A percentile compares a stretch with the other conserved stretches of the same genome.
These are phyloP conservation scores for Lanmaoa rubissima DNA, from an alignment of 768 basidiomycete genomes.

Conservation along the genomic window DNA sequence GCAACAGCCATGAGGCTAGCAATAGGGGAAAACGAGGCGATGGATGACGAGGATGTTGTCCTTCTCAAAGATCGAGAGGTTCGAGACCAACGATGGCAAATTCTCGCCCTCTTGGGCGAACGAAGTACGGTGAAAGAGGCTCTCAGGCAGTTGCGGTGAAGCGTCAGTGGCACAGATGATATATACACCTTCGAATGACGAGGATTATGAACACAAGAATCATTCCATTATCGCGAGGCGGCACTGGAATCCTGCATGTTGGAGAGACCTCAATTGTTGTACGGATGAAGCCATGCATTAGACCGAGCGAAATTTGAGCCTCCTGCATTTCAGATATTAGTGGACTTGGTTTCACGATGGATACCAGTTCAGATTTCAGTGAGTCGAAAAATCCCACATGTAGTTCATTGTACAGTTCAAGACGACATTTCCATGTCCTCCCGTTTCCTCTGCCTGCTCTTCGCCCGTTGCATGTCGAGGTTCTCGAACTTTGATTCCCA, in stretches of 20 bases:
- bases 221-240: neutral
- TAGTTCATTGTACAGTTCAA: slow-evolving; percentile 4
- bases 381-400: neutral
- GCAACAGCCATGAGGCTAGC: slow-evolving; percentile 74
- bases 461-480: slow-evolving; percentile 21
- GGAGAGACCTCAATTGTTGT: neutral
- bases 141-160: slow-evolving; percentile 39
- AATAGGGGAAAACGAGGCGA: slow-evolving; percentile 48
- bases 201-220: neutral
- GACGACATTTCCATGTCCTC: slow-evolving; percentile 27
- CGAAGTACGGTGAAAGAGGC: slow-evolving; percentile 69
- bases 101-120: slow-evolving; percentile 71
- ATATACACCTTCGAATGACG: neutral
- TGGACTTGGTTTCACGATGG: neutral
- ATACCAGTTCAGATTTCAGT: neutral
- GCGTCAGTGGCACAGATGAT: neutral
- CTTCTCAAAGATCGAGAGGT: slow-evolving; percentile 63
- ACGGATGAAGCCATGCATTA: neutral
- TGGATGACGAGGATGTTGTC: slow-evolving; percentile 46
- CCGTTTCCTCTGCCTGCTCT: slow-evolving; percentile 20
- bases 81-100: slow-evolving; percentile 71
- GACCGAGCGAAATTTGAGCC: neutral
- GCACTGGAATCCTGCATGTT: neutral
- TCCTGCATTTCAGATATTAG: neutral
- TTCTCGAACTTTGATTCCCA: slow-evolving; percentile 44